A percentile compares a stretch with the other conserved stretches of the same genome.
These are phyloP conservation scores for Jamesozyma jinghongensis DNA, from an alignment of 805 yeast genomes.

Conservation along the genomic window DNA sequence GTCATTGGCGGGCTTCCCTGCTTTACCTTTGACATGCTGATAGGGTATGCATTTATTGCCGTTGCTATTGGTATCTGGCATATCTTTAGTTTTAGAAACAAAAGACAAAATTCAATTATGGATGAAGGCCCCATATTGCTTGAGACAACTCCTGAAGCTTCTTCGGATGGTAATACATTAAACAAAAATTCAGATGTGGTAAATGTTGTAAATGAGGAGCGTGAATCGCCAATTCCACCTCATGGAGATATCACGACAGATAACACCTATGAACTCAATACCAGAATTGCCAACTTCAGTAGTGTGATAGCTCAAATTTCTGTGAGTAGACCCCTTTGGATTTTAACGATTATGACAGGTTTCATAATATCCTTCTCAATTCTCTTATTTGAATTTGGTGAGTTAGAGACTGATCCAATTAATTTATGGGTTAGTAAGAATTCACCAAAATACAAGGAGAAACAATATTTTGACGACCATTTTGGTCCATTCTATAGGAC, in stretches of 20 bases:
- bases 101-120: slow-evolving; percentile 3
- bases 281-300: slow-evolving; percentile 12
- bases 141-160: not conserved
- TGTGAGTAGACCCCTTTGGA: slow-evolving; percentile 48
- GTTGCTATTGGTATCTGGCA: slow-evolving; percentile 12
- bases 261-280: slow-evolving; percentile 3
- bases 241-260: not conserved
- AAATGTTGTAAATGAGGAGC: not conserved
- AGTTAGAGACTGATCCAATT: slow-evolving; percentile 71
- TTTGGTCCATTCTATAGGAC: slow-evolving; percentile 91
- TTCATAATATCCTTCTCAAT: slow-evolving; percentile 28
- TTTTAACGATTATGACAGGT: slow-evolving; percentile 36
- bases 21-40: slow-evolving; percentile 53
- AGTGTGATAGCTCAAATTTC: slow-evolving; percentile 33
- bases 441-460: slow-evolving; percentile 61
- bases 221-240: not conserved
- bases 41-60: slow-evolving; percentile 36
- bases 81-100: slow-evolving; percentile 14
- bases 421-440: slow-evolving; percentile 82
- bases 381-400: slow-evolving; percentile 36
- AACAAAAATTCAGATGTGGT: not conserved
- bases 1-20: slow-evolving; percentile 59
- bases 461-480: slow-evolving; percentile 59
- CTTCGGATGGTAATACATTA: not conserved
- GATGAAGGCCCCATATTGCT: no score